Evolutionary conservation across 140 eudicot genomes (phyloP), one percentile per base, ranked within the genome.

Genomic region (Flaveria floridana): DNA sequence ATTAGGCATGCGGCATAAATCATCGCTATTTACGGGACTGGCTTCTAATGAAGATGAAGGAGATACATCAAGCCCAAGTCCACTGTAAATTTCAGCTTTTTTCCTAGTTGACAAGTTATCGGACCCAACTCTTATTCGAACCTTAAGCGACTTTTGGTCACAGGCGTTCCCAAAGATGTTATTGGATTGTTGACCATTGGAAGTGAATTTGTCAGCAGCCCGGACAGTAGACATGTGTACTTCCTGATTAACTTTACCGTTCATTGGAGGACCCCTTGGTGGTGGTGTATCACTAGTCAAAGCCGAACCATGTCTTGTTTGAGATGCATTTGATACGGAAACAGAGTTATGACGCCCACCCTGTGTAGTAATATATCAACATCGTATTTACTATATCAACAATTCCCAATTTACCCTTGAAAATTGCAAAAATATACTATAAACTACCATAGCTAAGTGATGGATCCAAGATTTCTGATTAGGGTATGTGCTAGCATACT

Each of bases 1-100:
- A 79, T 48, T 69, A 62, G 68, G 65, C 71, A 79, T 85, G 18
- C 70, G 87, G 72, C 84, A 80, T 20, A 82, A 39, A 68, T 86
- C 89, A 64, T 83, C 90, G 83, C 91, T 87, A 63, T 86, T 87
- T 26, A 71, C 50, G 21, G 89, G 97, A 81, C 91, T 88, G 59
- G 85, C 87, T 73, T 91, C 92, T 57, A 82, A 68, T 34, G 99
- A 95, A 19, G 99, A 85, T 16, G 97, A 81, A 13, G 99, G 99
- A 69, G 99, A 95, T 15, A 82, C 90, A 74, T 83, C 99, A 23
- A 95, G 99, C 25, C 99, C 99, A 71, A 95, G 99, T 39, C 99
- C 99, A 74, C 97, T 90, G 84, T 94, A 94, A 74, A 94, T 85
- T 84, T 89, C 99, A 82, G 97, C 90, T 18, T 87, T 94, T 78